Base-by-base conservation (phyloP, 2,329 filamentous ascomycete species). In the Ustulina deusta region DNA sequence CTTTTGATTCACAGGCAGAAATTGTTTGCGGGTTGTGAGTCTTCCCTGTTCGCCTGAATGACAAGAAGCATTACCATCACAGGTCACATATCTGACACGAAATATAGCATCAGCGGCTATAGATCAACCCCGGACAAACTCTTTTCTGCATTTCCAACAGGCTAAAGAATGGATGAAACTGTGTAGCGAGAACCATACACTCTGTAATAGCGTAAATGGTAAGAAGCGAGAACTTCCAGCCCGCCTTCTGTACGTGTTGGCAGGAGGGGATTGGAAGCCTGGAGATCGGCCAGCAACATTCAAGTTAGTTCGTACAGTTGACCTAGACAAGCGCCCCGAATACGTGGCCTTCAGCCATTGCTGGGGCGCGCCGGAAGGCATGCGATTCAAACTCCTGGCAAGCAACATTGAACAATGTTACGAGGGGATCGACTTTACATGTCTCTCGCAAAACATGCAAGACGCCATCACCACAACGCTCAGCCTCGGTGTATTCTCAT, bases 331-430 rank as follows among this genome's bases (percentile, higher is more conserved):
- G 46, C 46, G 46, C 1, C 46, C 48, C 11, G 48, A 54, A 34
- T 62, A 62, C n/a, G 11, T 62, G 11, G 48, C 60, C 9, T 44
- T 62, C 13, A 62, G 60, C 60, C 60, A 62, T 36, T 55, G 60
- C 38, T 55, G 60, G 60, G 60, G 60, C n/a, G 6, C 15, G 9
- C 6, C 27, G 4, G 46, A 55, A 36, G 29, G 13, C n/a, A 56
- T 55, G 25, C 17, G 17, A 6, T 61, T 62, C 49, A 62, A 62
- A n/a, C 49, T 62, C 22, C 36, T 55, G 3, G 36, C 22, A 15
- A 52, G 34, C 17, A 62, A 62, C 36, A 44, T 62, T 2, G 36
- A 52, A 13, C 46, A 46, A 11, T 54, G 49, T n/a, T 54, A 55
- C 11, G 25, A 49, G 22, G 13, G 22, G 10, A 49, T 49, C 10